Conservation (phyloP, 306 rosid genomes). For the Cicer arietinum region DNA sequence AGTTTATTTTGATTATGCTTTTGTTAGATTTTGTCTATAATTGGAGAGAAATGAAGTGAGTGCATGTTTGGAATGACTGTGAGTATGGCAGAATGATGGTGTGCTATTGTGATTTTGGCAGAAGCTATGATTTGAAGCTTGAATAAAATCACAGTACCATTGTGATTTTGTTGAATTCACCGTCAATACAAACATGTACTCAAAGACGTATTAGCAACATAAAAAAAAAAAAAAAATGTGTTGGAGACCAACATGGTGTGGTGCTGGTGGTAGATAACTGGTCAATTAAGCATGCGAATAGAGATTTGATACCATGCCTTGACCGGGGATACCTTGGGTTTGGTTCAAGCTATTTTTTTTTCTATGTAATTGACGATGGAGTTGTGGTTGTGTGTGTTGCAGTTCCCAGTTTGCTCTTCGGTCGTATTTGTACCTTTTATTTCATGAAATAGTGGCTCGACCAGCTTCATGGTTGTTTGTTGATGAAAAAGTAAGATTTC, state of each 20-base stretch:
- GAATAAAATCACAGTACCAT: too few species aligned
- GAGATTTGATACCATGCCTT: not conserved
- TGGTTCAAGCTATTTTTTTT: not conserved
- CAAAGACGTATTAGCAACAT: not conserved
- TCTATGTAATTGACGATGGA: slow-evolving; percentile 34
- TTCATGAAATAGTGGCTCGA: slow-evolving; percentile 88
- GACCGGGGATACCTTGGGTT: not conserved
- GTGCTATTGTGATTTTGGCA: too few species aligned
- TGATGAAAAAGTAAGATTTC: slow-evolving; percentile 77
- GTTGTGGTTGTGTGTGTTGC: slow-evolving; percentile 49
- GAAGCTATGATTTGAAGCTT: too few species aligned
- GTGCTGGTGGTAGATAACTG: not conserved
- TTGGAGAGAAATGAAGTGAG: not conserved
- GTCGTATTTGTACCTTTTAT: slow-evolving; percentile 82
- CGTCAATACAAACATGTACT: not conserved
- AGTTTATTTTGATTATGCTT: slow-evolving; percentile 5
- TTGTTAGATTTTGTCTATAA: not conserved
- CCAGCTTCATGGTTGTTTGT: slow-evolving; percentile 84
- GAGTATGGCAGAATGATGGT: too few species aligned
- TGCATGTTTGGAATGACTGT: too few species aligned
- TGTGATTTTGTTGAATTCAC: too few species aligned
- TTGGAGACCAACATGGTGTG: not conserved
- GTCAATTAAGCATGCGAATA: not conserved
- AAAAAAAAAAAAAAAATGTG: not conserved
- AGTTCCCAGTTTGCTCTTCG: slow-evolving; percentile 98